Evolutionary conservation across 495 filamentous ascomycete species (phyloP).

Genomic region (Neurospora tetraspora): DNA sequence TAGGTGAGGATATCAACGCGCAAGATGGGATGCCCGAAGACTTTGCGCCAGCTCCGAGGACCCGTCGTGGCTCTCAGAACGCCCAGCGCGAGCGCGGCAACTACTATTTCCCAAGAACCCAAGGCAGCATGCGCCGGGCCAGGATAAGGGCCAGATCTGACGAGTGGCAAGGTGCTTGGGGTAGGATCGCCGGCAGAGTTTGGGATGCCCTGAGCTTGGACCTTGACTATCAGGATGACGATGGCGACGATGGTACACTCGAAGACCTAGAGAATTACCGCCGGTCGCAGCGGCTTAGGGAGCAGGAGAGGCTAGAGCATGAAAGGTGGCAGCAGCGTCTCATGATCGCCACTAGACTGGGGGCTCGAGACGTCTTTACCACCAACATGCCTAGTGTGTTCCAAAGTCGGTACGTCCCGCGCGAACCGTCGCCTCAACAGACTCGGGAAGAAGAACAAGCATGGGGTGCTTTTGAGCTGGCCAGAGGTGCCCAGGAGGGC

Average conservation of each 20-base stretch:
- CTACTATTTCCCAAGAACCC: conserved; percentile 38
- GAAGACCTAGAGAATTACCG: conserved; percentile 26
- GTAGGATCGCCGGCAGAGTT: conserved; percentile 37
- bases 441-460: conserved; percentile 70
- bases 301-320: conserved; percentile 57
- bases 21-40: neutral
- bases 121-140: conserved; percentile 35
- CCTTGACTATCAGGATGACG: conserved; percentile 81
- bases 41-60: conserved; percentile 6
- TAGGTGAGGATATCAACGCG: conserved; percentile 38
- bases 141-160: conserved; percentile 37
- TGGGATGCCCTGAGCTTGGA: conserved; percentile 59
- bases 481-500: conserved; percentile 52
- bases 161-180: conserved; percentile 48
- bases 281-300: conserved; percentile 46
- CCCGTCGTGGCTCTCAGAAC: neutral
- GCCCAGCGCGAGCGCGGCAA: conserved; percentile 1
- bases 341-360: conserved; percentile 67
- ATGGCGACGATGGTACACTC: conserved; percentile 40
- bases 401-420: conserved; percentile 10
- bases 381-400: conserved; percentile 38
- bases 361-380: conserved; percentile 55
- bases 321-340: conserved; percentile 69
- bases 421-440: conserved; percentile 45
- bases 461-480: conserved; percentile 83